Conservation (phyloP, 1,284 basidiomycete species). For the Malassezia cuniculi region DNA sequence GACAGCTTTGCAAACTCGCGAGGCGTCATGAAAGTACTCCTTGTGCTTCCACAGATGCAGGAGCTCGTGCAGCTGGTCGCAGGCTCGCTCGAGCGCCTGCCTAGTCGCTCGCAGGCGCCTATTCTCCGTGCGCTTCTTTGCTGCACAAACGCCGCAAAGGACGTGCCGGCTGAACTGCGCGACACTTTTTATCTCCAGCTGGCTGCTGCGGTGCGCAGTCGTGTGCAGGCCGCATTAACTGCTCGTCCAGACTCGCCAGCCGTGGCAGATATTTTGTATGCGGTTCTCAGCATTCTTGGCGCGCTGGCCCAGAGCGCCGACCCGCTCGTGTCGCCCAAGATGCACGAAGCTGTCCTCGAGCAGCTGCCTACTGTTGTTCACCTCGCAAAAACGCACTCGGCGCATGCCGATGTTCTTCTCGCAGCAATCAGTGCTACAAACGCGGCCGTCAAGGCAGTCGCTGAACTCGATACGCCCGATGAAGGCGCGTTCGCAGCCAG, state of each 20-base stretch:
- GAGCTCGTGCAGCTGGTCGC: constrained; percentile 22
- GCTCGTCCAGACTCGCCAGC: too few relatives aligned
- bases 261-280: too few relatives aligned
- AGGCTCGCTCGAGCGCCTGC: constrained; percentile 21
- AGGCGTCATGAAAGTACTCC: constrained; percentile 24
- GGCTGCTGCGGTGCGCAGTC: constrained; percentile 2
- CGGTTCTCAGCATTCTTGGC: constrained; percentile 6
- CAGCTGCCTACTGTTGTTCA: constrained; percentile 3
- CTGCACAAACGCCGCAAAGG: constrained; percentile 28
- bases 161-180: constrained; percentile 6
- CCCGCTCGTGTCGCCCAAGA: background rate
- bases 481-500: too few relatives aligned
- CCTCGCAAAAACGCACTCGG: background rate
- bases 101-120: constrained; percentile 28
- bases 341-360: constrained; percentile 5
- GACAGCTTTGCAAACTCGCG: constrained; percentile 20
- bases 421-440: constrained; percentile 1
- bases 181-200: constrained; percentile 19
- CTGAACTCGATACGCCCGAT: too few relatives aligned
- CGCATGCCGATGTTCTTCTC: constrained; percentile 1
- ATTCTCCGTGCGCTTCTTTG: constrained; percentile 28
- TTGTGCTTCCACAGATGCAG: constrained; percentile 24
- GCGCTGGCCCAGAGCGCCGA: constrained; percentile 5
- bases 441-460: too few relatives aligned
- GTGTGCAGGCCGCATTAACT: background rate